Evolutionary conservation across 75 land plant species (phyloP).

Genomic region (Pinus albicaulis): DNA sequence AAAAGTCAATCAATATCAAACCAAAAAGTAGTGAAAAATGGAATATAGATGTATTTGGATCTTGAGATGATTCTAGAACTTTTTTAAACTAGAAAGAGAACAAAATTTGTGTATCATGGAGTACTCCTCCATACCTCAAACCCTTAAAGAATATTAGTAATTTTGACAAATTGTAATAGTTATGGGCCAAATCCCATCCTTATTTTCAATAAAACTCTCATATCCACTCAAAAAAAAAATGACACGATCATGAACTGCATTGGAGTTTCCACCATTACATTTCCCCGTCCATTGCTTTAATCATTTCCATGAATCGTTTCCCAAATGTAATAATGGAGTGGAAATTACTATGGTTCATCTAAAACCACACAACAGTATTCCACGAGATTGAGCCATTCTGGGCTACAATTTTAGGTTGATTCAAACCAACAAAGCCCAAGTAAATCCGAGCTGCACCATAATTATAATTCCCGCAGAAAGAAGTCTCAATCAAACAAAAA

Average conservation of each 20-base stretch:
- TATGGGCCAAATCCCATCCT: too few species aligned
- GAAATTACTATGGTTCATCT: conserved; percentile 27
- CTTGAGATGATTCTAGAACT: too few species aligned
- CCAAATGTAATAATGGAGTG: conserved; percentile 15
- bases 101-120: too few species aligned
- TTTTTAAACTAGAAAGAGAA: too few species aligned
- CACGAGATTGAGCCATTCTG: conserved; percentile 27
- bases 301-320: conserved; percentile 36
- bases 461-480: conserved; percentile 42
- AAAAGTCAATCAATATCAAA: too few species aligned
- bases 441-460: conserved; percentile 39
- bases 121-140: too few species aligned
- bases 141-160: too few species aligned
- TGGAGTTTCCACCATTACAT: conserved; percentile 24
- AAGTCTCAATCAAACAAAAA: not conserved
- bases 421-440: conserved; percentile 41
- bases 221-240: not conserved
- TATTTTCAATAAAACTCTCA: too few species aligned
- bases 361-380: conserved; percentile 66
- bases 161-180: too few species aligned
- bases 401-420: conserved; percentile 47
- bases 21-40: too few species aligned
- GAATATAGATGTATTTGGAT: too few species aligned
- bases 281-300: conserved; percentile 27
- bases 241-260: conserved; percentile 13